Base-by-base conservation (phyloP, 1,284 basidiomycete species). In the Ustilago vetiveriae region DNA sequence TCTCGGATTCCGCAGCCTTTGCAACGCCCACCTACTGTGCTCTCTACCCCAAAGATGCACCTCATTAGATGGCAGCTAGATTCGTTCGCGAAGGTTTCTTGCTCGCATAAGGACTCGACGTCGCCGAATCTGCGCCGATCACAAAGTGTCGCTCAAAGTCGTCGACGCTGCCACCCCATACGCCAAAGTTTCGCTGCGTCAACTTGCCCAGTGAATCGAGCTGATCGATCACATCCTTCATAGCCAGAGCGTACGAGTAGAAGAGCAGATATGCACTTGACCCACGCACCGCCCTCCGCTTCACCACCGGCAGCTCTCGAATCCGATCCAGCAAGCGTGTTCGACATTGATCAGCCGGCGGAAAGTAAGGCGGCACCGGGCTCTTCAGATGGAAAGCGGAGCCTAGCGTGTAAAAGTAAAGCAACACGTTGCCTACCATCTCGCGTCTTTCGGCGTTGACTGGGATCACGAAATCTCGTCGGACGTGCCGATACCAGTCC, bases 281-380 rank as follows among this genome's bases (percentile, higher is more conserved):
- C 6, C 74, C 72, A 7, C 69, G 51, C 85, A 88, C 79, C 85
- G 90, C 81, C 11, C 84, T 73, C 27, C 79, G 72, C 73, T 89
- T 89, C 14, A 96, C 92, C 6, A 94, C 88, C 32, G 94, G 90
- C 16, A 97, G 85, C 39, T 86, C 86, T 4, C 72, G 49, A 30
- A 76, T 75, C 30, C 56, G 42, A 3, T 88, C 87, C 54, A 79
- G 45, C 76, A 98, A 84, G 14, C 88, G 87, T 57, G 89, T 86
- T 50, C 94, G 87, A 1, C 92, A 88, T 64, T 88, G 85, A 75
- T 93, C 92, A 0, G 91, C 94, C 0, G 94, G 94, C 3, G 95
- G 95, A 1, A 98, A 87, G 82, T 94, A 97, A 0, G 95, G 93
- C 0, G 95, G 93, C 24, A 98, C 85, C 0, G 95, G 95, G 4